Percentiles rank a stretch among this genome's conserved stretches.
Evolutionary conservation across 352 stramenopile genomes (phyloP).

Genomic region (Globisporangium spiculum): DNA sequence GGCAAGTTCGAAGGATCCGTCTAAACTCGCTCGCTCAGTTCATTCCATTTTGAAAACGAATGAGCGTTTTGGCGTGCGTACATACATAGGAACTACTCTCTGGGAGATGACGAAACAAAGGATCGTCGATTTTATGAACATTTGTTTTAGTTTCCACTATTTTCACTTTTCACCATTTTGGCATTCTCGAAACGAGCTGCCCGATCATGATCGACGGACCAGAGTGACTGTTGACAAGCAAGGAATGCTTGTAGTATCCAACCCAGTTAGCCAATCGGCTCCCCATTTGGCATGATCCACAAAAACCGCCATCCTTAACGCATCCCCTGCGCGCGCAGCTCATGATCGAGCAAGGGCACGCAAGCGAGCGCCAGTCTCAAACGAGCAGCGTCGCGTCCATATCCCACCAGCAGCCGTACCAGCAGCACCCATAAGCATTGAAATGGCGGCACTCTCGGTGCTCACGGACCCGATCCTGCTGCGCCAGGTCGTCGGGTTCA

Average conservation of each 20-base stretch:
- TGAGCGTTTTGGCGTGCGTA: neutral
- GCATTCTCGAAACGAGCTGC: neutral
- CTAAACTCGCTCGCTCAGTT: constrained; percentile 25
- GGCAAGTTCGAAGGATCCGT: constrained; percentile 55
- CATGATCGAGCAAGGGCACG: neutral
- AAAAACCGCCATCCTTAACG: neutral
- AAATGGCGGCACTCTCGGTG: neutral
- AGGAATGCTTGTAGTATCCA: neutral
- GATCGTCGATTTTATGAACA: neutral
- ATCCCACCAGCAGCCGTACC: neutral
- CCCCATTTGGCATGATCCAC: no score
- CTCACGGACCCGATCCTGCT: constrained; percentile 8
- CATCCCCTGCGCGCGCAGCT: neutral
- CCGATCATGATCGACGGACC: neutral
- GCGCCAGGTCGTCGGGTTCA: neutral
- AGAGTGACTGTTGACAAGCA: neutral
- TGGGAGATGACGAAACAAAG: neutral
- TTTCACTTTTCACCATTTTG: constrained; percentile 14
- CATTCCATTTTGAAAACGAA: neutral
- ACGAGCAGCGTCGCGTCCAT: neutral
- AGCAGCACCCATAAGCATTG: neutral
- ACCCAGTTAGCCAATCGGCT: neutral
- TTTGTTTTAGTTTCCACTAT: neutral
- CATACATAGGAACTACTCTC: neutral
- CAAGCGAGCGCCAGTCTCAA: neutral